Conservation (phyloP, 2,329 filamentous ascomycete genomes). For the Tolypocladium nubicola region DNA sequence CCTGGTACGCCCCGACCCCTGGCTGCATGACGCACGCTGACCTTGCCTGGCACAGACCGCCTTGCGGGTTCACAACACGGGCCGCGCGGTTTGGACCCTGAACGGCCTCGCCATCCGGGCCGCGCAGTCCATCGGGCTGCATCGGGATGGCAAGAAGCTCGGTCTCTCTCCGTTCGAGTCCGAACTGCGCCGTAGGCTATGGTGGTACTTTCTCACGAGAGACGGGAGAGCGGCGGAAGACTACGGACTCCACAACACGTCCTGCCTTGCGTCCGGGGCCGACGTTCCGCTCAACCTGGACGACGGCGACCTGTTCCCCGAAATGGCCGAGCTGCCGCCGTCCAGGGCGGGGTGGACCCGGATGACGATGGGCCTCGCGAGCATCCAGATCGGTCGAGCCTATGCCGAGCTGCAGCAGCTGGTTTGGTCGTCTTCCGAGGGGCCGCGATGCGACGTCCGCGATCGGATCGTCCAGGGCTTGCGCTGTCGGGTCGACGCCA, state of each 20-base stretch:
- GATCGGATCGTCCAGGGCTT: not conserved
- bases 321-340: not conserved
- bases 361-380: not conserved
- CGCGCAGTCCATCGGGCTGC: not conserved
- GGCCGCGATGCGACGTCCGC: not conserved
- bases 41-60: not conserved
- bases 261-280: not conserved
- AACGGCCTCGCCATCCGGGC: not conserved
- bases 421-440: not conserved
- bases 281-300: not conserved
- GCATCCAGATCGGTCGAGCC: not conserved
- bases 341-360: not conserved
- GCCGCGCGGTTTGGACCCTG: not conserved
- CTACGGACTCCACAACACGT: not conserved
- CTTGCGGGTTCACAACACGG: not conserved
- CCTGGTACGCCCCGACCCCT: not conserved
- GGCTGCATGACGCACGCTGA: not conserved
- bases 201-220: not conserved
- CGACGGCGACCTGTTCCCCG: not conserved
- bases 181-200: not conserved
- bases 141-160: not conserved
- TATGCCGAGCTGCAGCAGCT: not conserved
- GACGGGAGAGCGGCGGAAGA: not conserved
- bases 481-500: not conserved
- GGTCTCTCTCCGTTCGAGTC: not conserved